Conservation (phyloP, 345 rosid species). For the Heritiera littoralis region DNA sequence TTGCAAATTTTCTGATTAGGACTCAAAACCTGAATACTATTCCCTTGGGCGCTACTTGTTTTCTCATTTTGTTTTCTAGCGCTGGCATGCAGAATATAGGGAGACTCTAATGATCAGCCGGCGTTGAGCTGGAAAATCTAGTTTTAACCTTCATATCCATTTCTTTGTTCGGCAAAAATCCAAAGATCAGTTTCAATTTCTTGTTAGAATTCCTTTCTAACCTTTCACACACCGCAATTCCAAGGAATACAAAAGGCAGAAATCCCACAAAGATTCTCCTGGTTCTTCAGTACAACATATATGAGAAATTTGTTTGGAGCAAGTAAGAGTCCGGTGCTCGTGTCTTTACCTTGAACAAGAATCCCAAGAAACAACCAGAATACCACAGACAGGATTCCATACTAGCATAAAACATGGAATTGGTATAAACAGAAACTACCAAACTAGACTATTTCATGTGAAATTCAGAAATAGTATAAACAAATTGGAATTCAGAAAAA, state of each 20-base stretch:
- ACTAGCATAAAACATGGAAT: neutral
- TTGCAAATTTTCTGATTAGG: no score
- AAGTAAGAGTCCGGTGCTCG: conserved; percentile 14
- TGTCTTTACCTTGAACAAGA: conserved; percentile 31
- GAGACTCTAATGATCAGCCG: no score
- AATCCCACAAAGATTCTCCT: conserved; percentile 37
- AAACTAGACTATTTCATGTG: neutral
- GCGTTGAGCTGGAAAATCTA: no score
- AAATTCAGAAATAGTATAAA: neutral
- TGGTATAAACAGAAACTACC: neutral
- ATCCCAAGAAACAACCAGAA: conserved; percentile 30
- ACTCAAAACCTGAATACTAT: no score
- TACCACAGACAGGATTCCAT: neutral
- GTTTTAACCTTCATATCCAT: no score
- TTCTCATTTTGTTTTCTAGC: no score
- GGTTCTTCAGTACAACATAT: conserved; percentile 1
- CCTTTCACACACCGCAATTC: conserved; percentile 27
- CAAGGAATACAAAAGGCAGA: conserved; percentile 28
- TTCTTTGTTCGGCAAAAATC: no score
- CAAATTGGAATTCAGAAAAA: no score
- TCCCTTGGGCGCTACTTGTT: no score
- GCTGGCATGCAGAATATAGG: no score
- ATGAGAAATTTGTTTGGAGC: conserved; percentile 28
- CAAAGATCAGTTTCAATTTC: no score
- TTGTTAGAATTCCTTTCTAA: neutral